These are phyloP conservation scores for Picea sitchensis DNA, from an alignment of 75 land plant species.

Conservation along the genomic window DNA sequence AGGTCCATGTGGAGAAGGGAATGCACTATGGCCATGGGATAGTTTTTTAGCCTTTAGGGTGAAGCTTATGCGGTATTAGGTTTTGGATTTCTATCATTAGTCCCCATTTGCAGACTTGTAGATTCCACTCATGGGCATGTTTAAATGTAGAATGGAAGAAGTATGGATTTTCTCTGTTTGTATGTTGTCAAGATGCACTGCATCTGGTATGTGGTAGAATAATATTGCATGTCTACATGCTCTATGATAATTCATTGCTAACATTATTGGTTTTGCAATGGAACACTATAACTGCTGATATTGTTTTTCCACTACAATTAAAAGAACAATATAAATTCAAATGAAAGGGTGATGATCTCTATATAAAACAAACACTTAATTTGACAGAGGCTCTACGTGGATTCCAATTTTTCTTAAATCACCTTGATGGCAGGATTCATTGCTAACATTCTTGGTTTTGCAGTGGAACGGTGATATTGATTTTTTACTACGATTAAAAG, in stretches of 20 bases:
- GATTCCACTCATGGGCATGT: too few relatives aligned
- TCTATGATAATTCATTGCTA: neutral
- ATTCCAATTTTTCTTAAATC: too few relatives aligned
- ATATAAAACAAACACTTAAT: too few relatives aligned
- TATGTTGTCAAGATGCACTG: too few relatives aligned
- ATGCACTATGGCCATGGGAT: conserved; percentile 72
- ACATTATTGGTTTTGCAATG: conserved; percentile 11
- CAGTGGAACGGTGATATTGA: too few relatives aligned
- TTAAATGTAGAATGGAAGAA: too few relatives aligned
- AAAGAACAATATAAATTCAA: conserved; percentile 35
- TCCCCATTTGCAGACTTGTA: neutral
- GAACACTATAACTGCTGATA: conserved; percentile 32
- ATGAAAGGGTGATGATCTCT: conserved; percentile 9
- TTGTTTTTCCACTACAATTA: conserved; percentile 28
- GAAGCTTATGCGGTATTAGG: conserved; percentile 75
- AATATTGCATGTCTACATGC: too few relatives aligned
- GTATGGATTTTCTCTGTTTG: too few relatives aligned
- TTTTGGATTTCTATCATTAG: neutral
- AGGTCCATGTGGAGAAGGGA: conserved; percentile 65
- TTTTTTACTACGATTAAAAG: conserved; percentile 24
- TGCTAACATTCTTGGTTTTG: too few relatives aligned
- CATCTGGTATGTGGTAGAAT: too few relatives aligned
- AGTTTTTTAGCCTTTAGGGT: conserved; percentile 31
- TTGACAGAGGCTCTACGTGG: too few relatives aligned
- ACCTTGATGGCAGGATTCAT: neutral